These are phyloP conservation scores for Spergularia bocconei DNA, from an alignment of 148 eudicot genomes.

Conservation along the genomic window DNA sequence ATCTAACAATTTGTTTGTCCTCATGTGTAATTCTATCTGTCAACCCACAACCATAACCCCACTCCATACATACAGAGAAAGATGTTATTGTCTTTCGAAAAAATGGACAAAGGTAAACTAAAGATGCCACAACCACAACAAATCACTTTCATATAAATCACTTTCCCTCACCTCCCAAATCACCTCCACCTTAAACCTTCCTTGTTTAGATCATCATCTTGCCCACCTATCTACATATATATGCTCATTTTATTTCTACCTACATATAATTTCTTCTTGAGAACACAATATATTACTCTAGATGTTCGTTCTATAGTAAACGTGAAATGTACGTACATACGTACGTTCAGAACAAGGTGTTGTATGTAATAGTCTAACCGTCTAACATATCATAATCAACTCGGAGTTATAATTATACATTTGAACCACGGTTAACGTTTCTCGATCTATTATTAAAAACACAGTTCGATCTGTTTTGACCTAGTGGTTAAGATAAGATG, in stretches of 20 bases:
- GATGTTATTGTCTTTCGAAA: constrained; percentile 20
- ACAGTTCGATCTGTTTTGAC: no score
- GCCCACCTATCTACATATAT: background rate
- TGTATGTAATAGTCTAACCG: no score
- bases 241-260: background rate
- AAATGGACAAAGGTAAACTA: constrained; percentile 18
- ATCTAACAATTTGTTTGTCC: constrained; percentile 27
- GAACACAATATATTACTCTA: no score
- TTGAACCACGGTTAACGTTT: no score
- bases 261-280: no score
- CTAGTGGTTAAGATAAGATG: no score
- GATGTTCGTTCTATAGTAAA: no score
- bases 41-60: constrained; percentile 18
- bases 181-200: constrained; percentile 23
- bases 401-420: no score
- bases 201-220: constrained; percentile 19
- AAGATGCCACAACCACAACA: constrained; percentile 24
- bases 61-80: constrained; percentile 9
- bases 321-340: no score
- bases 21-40: constrained; percentile 5
- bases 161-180: constrained; percentile 27
- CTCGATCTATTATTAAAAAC: no score
- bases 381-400: no score
- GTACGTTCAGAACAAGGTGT: no score
- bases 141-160: constrained; percentile 25